These are phyloP conservation scores for Umbellularia californica DNA, from an alignment of 164 flowering plant species.

Conservation along the genomic window DNA sequence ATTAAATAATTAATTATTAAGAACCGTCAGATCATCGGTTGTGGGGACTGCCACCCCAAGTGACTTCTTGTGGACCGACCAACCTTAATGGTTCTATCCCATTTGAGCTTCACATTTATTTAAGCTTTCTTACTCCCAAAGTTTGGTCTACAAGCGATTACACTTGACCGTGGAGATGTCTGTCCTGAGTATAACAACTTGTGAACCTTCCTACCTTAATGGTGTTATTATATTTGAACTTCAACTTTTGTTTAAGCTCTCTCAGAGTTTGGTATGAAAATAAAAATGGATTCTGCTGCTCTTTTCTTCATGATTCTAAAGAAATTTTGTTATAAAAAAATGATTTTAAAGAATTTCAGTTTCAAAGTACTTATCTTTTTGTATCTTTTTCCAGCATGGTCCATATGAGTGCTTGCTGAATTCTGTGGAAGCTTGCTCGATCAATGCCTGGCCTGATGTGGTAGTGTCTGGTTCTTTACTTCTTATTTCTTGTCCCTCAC, in stretches of 20 bases:
- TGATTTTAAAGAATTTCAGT: too few species aligned
- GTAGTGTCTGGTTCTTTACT: conserved; percentile 25
- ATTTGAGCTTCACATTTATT: background rate
- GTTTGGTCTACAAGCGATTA: too few species aligned
- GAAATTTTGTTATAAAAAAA: background rate
- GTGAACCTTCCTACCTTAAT: background rate
- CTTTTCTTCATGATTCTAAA: background rate
- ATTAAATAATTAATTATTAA: too few species aligned
- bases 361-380: background rate
- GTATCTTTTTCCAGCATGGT: conserved; percentile 64
- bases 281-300: background rate
- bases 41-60: background rate
- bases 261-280: background rate
- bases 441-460: conserved; percentile 68
- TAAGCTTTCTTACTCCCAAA: background rate
- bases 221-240: background rate
- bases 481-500: too few species aligned
- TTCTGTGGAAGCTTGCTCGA: conserved; percentile 85
- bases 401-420: conserved; percentile 66
- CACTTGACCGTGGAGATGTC: too few species aligned
- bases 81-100: background rate
- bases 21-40: background rate
- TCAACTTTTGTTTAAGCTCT: background rate
- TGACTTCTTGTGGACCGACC: background rate
- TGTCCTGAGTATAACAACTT: too few species aligned